These are phyloP conservation scores for Cercospora citrullina DNA, from an alignment of 2,329 filamentous ascomycete species.

Conservation along the genomic window DNA sequence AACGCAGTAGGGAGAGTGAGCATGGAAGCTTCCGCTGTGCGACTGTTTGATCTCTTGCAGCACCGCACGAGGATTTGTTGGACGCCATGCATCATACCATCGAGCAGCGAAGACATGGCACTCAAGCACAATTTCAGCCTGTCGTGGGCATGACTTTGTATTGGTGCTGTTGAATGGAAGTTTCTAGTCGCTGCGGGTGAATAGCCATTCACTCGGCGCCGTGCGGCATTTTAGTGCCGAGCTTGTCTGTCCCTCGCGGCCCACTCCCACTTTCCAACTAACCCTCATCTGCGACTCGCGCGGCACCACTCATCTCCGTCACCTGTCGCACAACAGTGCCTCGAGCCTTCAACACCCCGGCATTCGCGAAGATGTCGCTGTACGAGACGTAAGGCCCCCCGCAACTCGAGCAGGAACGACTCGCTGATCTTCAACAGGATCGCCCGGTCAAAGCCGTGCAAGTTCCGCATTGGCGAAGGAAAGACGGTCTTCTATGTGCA, in stretches of 20 bases:
- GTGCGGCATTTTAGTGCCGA: neutral
- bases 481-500: slow-evolving; percentile 11
- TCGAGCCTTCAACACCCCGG: neutral
- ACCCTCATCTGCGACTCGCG: neutral
- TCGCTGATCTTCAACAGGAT: neutral
- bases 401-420: neutral
- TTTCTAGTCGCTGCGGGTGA: neutral
- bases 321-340: neutral
- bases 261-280: neutral
- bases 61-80: neutral
- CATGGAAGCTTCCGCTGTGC: neutral
- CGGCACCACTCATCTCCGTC: neutral
- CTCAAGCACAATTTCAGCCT: neutral
- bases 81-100: neutral
- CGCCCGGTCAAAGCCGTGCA: slow-evolving; percentile 7
- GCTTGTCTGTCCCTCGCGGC: neutral
- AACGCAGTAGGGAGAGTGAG: neutral
- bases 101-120: neutral
- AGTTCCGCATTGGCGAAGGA: slow-evolving; percentile 4
- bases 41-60: neutral
- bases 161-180: neutral
- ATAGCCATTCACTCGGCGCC: neutral
- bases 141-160: neutral
- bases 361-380: neutral
- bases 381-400: neutral